A percentile compares a stretch with the other conserved stretches of the same genome.
phyloP scores from a whole-genome alignment of 345 rosid species.

The Sisymbrium altissimum region DNA sequence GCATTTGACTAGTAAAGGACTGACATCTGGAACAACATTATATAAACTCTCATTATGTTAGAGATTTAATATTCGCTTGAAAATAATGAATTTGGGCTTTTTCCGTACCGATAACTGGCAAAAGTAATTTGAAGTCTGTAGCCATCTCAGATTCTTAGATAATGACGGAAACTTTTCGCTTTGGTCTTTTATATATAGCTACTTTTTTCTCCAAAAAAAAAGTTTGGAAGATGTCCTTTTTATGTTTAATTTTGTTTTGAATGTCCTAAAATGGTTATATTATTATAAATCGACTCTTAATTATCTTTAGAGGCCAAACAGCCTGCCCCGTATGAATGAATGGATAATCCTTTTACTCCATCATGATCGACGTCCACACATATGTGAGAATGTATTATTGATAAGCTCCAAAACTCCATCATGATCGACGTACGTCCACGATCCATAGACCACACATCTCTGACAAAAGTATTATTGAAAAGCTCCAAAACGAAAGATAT shows the following conservation, averaged over 20 bases:
- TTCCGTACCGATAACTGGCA: conserved; percentile 20
- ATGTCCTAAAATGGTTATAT: neutral
- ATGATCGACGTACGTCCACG: no score
- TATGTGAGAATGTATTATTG: neutral
- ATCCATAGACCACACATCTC: no score
- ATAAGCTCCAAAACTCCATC: no score
- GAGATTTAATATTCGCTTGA: neutral
- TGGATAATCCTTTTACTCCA: neutral
- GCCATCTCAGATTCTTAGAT: conserved; percentile 1
- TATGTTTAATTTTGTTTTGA: no score
- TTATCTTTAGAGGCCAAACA: neutral
- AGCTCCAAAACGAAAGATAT: no score
- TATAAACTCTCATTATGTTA: neutral
- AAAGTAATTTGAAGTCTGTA: neutral
- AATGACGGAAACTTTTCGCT: neutral
- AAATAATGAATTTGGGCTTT: neutral
- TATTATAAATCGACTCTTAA: neutral
- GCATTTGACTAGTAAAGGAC: conserved; percentile 50
- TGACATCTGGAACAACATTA: conserved; percentile 43
- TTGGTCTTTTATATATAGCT: neutral
- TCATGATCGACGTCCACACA: neutral
- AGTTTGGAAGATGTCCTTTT: neutral
- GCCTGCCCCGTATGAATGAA: neutral
- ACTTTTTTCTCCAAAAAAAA: no score
- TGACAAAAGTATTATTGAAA: no score